Base-by-base conservation (phyloP, 1,284 basidiomycete species). In the Heterobasidion occidentale region DNA sequence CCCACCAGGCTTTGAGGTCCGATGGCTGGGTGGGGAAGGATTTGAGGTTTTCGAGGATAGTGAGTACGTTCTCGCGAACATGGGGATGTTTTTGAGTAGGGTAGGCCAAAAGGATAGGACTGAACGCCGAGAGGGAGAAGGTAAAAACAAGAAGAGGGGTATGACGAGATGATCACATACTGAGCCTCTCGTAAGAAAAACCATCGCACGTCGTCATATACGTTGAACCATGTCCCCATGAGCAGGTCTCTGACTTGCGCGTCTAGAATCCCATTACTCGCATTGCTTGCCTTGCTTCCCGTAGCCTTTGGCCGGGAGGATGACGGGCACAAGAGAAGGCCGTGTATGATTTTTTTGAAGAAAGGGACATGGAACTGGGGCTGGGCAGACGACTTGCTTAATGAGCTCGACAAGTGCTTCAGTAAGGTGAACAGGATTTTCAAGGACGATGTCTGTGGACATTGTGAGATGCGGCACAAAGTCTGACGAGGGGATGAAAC, bases 131-230 rank as follows among this genome's bases (percentile, higher is more conserved):
- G 46, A 19, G 19, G n/a, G 52, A 57, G 14, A 51, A 48, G 54
- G 11, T 42, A 54, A 7, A 55, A 45, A 50, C 52, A 12, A 51
- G 17, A 53, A 54, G 17, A 11, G 56, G 17, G 53, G 15, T 34
- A 45, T 48, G 52, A 42, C 27, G 27, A 27, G 27, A 27, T 27
- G 27, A 27, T 27, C 27, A 73, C 84, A 54, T 73, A 92, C 88
- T 79, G 82, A 34, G 90, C 77, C 65, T 97, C 94, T 44, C 90
- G 83, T 58, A 98, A 80, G 73, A 97, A 97, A 70, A 91, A 92
- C 87, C 91, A 97, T 57, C 95, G 84, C 33, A 98, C 77, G 68
- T 98, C 97, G 61, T 95, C 92, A 68, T 95, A 75, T 15, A 89
- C 83, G 61, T 84, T 84, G 59, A 92, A 77, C 84, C 86, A 92